Percentiles rank a stretch among this genome's conserved stretches.
These are phyloP conservation scores for Raphanus raphanistrum DNA, from an alignment of 345 rosid species.

Conservation along the genomic window DNA sequence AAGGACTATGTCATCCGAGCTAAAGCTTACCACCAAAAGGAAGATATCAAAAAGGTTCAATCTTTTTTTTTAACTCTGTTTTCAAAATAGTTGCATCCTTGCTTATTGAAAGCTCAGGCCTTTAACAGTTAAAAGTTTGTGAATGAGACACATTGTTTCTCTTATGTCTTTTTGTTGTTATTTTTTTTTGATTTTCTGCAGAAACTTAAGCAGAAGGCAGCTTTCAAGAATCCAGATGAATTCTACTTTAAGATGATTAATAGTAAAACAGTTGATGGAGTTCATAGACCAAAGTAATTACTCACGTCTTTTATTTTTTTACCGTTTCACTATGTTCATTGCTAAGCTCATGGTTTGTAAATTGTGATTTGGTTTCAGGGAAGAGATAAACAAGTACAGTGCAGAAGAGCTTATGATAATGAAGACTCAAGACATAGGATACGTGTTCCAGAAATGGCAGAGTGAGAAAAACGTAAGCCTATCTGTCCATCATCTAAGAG, in stretches of 20 bases:
- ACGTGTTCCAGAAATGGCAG: constrained; percentile 77
- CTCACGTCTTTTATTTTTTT: not conserved
- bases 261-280: constrained; percentile 55
- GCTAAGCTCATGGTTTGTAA: not conserved
- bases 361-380: constrained; percentile 45
- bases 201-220: constrained; percentile 85
- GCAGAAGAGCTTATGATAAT: constrained; percentile 78
- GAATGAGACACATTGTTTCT: not conserved
- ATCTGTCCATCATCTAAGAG: not conserved
- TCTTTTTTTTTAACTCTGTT: not conserved
- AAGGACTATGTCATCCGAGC: constrained; percentile 88
- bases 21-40: constrained; percentile 65
- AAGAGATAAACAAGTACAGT: constrained; percentile 65
- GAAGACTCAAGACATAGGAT: constrained; percentile 94
- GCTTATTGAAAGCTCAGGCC: not conserved
- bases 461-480: constrained; percentile 66
- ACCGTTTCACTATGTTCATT: constrained; percentile 4
- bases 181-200: constrained; percentile 30
- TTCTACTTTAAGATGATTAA: constrained; percentile 82
- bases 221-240: constrained; percentile 82
- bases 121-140: not conserved
- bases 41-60: constrained; percentile 56
- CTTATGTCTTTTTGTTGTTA: not conserved
- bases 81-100: not conserved
- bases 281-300: constrained; percentile 68